Conservation (phyloP, 345 rosid genomes). For the Gossypium raimondii region DNA sequence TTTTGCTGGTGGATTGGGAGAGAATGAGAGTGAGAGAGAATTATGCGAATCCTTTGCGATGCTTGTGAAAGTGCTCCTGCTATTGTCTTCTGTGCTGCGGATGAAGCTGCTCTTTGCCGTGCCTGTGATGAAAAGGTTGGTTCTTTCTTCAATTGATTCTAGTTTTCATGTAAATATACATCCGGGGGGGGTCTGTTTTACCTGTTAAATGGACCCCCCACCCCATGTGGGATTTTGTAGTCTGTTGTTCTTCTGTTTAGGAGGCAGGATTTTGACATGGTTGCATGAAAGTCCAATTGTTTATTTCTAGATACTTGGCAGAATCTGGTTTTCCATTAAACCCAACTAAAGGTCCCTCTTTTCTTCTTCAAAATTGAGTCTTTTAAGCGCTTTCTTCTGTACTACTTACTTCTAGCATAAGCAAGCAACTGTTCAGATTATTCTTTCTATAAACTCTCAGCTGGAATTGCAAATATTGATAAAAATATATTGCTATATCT, state of each 20-base stretch:
- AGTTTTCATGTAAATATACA: neutral
- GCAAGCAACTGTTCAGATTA: neutral
- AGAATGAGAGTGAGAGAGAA: slow-evolving; percentile 40
- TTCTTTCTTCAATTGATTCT: neutral
- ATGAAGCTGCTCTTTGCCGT: slow-evolving; percentile 81
- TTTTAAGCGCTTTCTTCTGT: neutral
- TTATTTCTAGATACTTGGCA: neutral
- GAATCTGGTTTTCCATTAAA: neutral
- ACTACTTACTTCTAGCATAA: neutral
- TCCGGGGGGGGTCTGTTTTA: neutral
- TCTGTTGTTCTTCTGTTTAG: neutral
- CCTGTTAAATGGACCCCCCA: neutral
- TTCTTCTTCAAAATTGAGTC: slow-evolving; percentile 6
- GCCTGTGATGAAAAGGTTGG: slow-evolving; percentile 73
- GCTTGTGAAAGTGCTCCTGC: slow-evolving; percentile 89
- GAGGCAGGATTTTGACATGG: neutral
- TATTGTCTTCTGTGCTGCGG: slow-evolving; percentile 80
- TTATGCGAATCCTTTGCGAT: slow-evolving; percentile 80
- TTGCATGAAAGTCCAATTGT: neutral
- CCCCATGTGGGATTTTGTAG: neutral
- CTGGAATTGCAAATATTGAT: neutral
- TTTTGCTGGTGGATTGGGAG: slow-evolving; percentile 17
- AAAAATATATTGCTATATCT: neutral
- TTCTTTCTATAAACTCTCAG: neutral
- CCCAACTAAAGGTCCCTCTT: neutral